A percentile compares a stretch with the other conserved stretches of the same genome.
phyloP scores from a whole-genome alignment of 441 rosid species.

The Populus tomentosa region DNA sequence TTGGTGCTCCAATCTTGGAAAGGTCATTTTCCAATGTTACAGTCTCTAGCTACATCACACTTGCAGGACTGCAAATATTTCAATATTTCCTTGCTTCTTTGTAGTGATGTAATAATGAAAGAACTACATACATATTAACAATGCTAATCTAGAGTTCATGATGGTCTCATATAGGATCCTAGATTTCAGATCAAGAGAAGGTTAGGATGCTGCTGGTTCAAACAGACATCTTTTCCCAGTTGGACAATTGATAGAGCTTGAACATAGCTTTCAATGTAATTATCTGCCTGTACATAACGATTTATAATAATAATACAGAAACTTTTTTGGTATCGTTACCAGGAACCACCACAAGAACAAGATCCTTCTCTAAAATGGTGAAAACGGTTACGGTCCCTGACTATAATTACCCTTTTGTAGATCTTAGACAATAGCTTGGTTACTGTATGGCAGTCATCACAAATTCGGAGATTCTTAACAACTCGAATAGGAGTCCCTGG shows the following conservation, averaged over 20 bases:
- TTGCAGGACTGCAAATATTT: background rate
- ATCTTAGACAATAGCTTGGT: constrained; percentile 32
- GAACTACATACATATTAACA: too few relatives aligned
- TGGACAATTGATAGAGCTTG: background rate
- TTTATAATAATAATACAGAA: background rate
- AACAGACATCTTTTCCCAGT: background rate
- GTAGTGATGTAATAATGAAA: background rate
- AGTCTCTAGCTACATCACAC: background rate
- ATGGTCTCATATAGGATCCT: background rate
- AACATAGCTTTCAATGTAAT: background rate
- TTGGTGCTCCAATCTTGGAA: background rate
- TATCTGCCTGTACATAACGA: background rate
- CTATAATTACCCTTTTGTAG: constrained; percentile 21
- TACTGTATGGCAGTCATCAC: constrained; percentile 33
- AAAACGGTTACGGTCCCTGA: constrained; percentile 34
- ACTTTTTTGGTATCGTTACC: constrained; percentile 10
- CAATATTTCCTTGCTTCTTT: background rate
- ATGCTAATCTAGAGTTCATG: background rate
- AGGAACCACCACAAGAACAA: constrained; percentile 32
- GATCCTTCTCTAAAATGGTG: constrained; percentile 32
- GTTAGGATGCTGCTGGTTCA: background rate
- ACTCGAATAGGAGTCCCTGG: constrained; percentile 21
- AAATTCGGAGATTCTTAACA: constrained; percentile 33
- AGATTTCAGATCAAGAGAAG: background rate
- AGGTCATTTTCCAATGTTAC: background rate